These are phyloP conservation scores for Candida labiduridarum DNA, from an alignment of 1,139 yeast genomes.

Conservation along the genomic window DNA sequence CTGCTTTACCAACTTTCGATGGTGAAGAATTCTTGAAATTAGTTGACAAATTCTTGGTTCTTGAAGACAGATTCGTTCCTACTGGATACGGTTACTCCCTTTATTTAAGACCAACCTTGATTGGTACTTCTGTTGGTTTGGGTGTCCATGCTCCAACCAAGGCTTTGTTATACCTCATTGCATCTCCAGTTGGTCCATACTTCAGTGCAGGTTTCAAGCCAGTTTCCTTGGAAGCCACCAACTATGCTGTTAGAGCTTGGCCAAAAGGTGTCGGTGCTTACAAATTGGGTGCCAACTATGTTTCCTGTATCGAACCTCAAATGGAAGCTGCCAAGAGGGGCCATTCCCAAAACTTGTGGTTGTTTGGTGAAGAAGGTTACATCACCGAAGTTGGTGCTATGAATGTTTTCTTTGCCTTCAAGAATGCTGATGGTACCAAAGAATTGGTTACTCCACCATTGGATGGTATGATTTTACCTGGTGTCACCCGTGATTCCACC, in stretches of 20 bases:
- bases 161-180: conserved; percentile 82
- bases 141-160: conserved; percentile 82
- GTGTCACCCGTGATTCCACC: conserved; percentile 93
- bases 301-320: conserved; percentile 92
- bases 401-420: conserved; percentile 89
- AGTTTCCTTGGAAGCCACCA: conserved; percentile 90
- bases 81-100: conserved; percentile 83
- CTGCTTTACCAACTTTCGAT: conserved; percentile 85
- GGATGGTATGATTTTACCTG: conserved; percentile 95
- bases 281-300: conserved; percentile 96
- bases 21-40: conserved; percentile 72
- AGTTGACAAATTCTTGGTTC: conserved; percentile 69
- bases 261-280: conserved; percentile 98
- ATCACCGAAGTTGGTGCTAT: conserved; percentile 97
- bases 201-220: conserved; percentile 92
- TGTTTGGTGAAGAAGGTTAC: conserved; percentile 86
- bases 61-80: conserved; percentile 82
- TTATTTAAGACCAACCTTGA: conserved; percentile 91
- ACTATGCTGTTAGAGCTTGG: conserved; percentile 96
- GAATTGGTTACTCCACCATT: conserved; percentile 95
- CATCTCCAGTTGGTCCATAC: conserved; percentile 96
- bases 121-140: conserved; percentile 84
- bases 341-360: conserved; percentile 94
- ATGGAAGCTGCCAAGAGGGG: conserved; percentile 85
- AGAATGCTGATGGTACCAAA: conserved; percentile 72